Conservation (phyloP, 2,329 filamentous ascomycete genomes). For the Trichoderma asperellum region DNA sequence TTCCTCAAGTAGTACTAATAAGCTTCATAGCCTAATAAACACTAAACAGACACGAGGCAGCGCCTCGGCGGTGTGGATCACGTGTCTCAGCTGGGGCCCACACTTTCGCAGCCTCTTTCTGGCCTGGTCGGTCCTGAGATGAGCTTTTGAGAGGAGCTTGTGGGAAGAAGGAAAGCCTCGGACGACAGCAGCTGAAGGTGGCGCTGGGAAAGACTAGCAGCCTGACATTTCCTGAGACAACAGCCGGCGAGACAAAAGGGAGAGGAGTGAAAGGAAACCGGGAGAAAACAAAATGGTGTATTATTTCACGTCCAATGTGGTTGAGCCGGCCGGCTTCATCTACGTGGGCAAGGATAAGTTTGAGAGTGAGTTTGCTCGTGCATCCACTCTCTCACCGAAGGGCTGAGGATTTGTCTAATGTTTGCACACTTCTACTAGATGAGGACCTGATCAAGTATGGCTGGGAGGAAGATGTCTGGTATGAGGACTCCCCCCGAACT, state of each 20-base stretch:
- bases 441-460: slow-evolving; percentile 95
- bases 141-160: not conserved
- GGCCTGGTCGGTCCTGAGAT: not conserved
- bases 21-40: not conserved
- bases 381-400: not conserved
- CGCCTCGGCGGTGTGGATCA: not conserved
- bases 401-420: not conserved
- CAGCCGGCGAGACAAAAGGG: not conserved
- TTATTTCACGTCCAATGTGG: slow-evolving; percentile 88
- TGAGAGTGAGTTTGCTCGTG: slow-evolving; percentile 70
- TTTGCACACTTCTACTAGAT: slow-evolving; percentile 58
- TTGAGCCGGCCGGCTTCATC: slow-evolving; percentile 81
- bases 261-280: not conserved
- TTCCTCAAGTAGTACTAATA: not conserved
- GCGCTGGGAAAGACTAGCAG: not conserved
- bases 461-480: slow-evolving; percentile 96
- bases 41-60: not conserved
- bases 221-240: not conserved
- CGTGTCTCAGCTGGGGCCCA: slow-evolving; percentile 3
- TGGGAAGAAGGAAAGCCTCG: not conserved
- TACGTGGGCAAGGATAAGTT: slow-evolving; percentile 99
- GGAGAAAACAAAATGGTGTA: slow-evolving; percentile 74
- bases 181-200: not conserved
- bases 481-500: slow-evolving; percentile 37
- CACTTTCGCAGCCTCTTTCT: not conserved